Evolutionary conservation across 257 asterid species (phyloP).

Genomic region (Prunella vulgaris): DNA sequence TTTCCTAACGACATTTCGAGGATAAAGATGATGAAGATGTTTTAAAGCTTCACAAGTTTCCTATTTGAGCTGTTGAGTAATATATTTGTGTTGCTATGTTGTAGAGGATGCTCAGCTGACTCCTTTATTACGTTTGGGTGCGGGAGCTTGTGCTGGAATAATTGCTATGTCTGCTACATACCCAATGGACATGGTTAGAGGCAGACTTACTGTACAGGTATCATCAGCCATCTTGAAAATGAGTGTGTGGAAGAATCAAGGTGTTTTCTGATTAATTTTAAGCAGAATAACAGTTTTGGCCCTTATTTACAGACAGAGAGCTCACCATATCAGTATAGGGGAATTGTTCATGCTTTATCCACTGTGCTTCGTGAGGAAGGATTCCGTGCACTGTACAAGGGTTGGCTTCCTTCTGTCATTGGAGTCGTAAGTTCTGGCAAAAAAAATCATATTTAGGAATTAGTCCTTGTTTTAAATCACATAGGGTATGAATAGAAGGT

Average conservation of each 20-base stretch:
- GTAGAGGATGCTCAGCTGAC: constrained; percentile 90
- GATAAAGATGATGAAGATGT: not conserved
- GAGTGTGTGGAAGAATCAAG: not conserved
- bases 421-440: constrained; percentile 77
- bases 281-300: constrained; percentile 11
- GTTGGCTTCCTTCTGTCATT: constrained; percentile 98
- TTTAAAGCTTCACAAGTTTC: not conserved
- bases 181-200: constrained; percentile 98
- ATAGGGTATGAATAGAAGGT: not conserved
- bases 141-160: constrained; percentile 99
- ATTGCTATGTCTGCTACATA: constrained; percentile 98
- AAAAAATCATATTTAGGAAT: not conserved
- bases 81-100: constrained; percentile 10
- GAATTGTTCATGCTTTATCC: constrained; percentile 90
- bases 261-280: not conserved
- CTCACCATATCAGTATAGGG: constrained; percentile 87
- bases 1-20: not conserved
- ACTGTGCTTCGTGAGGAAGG: constrained; percentile 98
- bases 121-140: constrained; percentile 86
- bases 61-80: not conserved
- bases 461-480: constrained; percentile 15
- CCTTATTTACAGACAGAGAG: constrained; percentile 62
- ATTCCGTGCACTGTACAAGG: constrained; percentile 89
- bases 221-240: not conserved
- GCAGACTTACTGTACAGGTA: constrained; percentile 94